These are phyloP conservation scores for Serendipita sp. DNA, from an alignment of 768 basidiomycete species.

Conservation along the genomic window DNA sequence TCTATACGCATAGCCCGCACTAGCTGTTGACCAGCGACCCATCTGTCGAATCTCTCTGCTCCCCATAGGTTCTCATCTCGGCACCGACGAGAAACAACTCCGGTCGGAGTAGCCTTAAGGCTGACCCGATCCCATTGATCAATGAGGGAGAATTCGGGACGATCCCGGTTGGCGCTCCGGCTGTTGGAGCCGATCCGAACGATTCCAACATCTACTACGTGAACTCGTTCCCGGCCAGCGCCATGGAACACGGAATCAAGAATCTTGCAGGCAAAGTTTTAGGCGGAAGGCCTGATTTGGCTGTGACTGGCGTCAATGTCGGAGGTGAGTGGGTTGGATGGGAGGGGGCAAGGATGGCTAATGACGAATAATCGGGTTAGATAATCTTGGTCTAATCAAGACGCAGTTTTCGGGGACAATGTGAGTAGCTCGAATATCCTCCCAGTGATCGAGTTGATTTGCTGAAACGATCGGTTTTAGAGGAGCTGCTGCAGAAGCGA, in stretches of 20 bases:
- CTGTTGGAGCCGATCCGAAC: constrained; percentile 25
- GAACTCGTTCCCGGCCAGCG: constrained; percentile 28
- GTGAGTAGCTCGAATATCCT: constrained; percentile 10
- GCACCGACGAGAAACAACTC: constrained; percentile 31
- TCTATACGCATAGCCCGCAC: neutral
- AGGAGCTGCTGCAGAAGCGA: constrained; percentile 34
- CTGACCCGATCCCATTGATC: constrained; percentile 18
- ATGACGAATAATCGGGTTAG: neutral
- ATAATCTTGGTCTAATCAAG: constrained; percentile 15
- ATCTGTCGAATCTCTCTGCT: neutral
- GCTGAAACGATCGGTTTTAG: constrained; percentile 16
- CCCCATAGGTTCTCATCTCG: constrained; percentile 24
- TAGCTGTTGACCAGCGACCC: neutral
- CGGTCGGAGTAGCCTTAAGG: constrained; percentile 29
- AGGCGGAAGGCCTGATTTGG: constrained; percentile 24
- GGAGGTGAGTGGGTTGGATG: constrained; percentile 20
- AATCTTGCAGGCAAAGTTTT: constrained; percentile 29
- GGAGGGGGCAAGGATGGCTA: neutral
- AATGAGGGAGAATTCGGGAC: constrained; percentile 25
- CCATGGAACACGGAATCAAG: constrained; percentile 28
- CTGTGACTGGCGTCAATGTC: constrained; percentile 32
- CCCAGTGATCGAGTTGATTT: neutral
- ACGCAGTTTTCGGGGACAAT: constrained; percentile 19
- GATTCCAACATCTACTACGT: constrained; percentile 28
- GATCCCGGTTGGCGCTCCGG: constrained; percentile 27